Percentiles rank a stretch among this genome's conserved stretches.
These are phyloP conservation scores for Biscogniauxia mediterranea DNA, from an alignment of 2,329 filamentous ascomycete genomes.

Conservation along the genomic window DNA sequence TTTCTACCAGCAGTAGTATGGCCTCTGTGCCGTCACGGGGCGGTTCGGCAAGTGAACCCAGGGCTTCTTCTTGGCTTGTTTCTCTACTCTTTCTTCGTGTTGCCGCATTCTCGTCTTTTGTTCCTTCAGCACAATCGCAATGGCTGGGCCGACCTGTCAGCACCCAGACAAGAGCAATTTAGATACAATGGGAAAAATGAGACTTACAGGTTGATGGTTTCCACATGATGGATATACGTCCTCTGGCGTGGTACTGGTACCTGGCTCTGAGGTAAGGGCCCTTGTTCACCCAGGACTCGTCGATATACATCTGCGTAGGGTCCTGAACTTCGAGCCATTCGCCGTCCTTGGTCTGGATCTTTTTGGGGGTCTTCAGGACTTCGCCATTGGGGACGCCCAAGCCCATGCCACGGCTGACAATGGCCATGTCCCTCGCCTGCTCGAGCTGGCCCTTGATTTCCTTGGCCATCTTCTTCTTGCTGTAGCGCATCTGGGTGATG, in stretches of 20 bases:
- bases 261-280: constrained; percentile 58
- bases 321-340: constrained; percentile 69
- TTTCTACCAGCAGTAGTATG: constrained; percentile 87
- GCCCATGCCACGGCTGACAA: constrained; percentile 83
- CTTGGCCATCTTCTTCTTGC: constrained; percentile 84
- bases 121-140: constrained; percentile 85
- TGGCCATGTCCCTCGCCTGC: constrained; percentile 75
- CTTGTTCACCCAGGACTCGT: constrained; percentile 88
- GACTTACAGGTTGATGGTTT: constrained; percentile 74
- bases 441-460: constrained; percentile 79
- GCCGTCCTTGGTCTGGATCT: constrained; percentile 73
- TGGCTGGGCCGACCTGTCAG: constrained; percentile 46
- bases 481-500: constrained; percentile 91
- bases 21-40: constrained; percentile 77
- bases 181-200: background rate
- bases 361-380: constrained; percentile 42
- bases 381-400: constrained; percentile 50
- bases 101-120: constrained; percentile 85
- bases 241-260: constrained; percentile 73
- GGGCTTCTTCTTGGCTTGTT: constrained; percentile 70
- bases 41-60: constrained; percentile 90
- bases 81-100: constrained; percentile 73
- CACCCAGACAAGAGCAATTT: constrained; percentile 5
- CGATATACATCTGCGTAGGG: constrained; percentile 81
- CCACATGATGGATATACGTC: constrained; percentile 64